phyloP scores from a whole-genome alignment of 2,329 filamentous ascomycete species.

The Didymella arachidicola region DNA sequence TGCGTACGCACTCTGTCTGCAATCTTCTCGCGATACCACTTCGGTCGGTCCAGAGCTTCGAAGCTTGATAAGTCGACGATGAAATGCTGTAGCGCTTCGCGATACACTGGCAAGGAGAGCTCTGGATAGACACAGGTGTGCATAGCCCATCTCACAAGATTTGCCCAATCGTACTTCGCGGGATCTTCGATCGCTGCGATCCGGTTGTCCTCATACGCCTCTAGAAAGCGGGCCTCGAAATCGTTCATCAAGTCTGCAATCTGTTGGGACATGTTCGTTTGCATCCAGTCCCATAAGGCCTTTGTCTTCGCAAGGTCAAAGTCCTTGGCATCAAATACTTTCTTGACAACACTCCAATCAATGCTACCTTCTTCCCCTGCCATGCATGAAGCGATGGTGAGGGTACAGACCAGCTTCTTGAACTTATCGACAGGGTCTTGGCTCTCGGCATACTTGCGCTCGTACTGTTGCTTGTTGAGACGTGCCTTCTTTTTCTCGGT shows the following conservation, averaged over 20 bases:
- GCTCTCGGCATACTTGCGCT: slow-evolving; percentile 26
- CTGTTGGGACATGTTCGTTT: slow-evolving; percentile 49
- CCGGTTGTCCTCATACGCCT: slow-evolving; percentile 69
- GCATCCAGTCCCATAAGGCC: slow-evolving; percentile 51
- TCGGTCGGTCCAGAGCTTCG: slow-evolving; percentile 33
- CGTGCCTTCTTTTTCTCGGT: slow-evolving; percentile 25
- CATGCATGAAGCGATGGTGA: slow-evolving; percentile 44
- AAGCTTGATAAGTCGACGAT: slow-evolving; percentile 41
- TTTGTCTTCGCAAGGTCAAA: slow-evolving; percentile 47
- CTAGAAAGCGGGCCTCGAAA: slow-evolving; percentile 71
- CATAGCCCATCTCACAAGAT: slow-evolving; percentile 71
- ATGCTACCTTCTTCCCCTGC: slow-evolving; percentile 47
- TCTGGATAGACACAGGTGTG: slow-evolving; percentile 50
- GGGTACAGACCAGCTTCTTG: slow-evolving; percentile 44
- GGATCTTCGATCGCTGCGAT: slow-evolving; percentile 68
- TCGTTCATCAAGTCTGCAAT: slow-evolving; percentile 66
- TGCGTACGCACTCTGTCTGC: slow-evolving; percentile 36
- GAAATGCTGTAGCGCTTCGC: slow-evolving; percentile 33
- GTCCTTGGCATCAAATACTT: slow-evolving; percentile 49
- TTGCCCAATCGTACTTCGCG: slow-evolving; percentile 72
- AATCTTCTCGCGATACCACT: slow-evolving; percentile 38
- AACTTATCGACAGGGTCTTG: slow-evolving; percentile 35
- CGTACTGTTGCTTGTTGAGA: slow-evolving; percentile 23
- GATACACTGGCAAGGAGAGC: slow-evolving; percentile 32
- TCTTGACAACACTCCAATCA: slow-evolving; percentile 55